Base-by-base conservation (phyloP, 2,329 filamentous ascomycete species). In the Claviceps quebecensis region DNA sequence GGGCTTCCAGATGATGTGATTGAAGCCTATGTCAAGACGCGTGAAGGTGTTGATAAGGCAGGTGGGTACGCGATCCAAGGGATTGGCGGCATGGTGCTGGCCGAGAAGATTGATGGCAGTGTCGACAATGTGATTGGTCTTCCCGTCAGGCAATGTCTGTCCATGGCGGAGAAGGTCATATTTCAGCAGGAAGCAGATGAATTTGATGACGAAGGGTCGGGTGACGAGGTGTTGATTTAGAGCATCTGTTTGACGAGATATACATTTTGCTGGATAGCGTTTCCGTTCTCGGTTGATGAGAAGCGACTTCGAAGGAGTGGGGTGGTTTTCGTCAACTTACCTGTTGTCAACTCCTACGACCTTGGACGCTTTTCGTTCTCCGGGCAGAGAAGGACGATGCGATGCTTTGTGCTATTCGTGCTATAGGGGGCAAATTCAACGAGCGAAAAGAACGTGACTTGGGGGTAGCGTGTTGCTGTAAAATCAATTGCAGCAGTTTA, bases 51-150 rank as follows among this genome's bases (percentile, higher is more conserved):
- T 11, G 93, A 97, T 67, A 98, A 97, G 73, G 93, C 93, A 0
- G 93, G 93, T 2, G 93, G 93, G 0, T 98, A 98, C 67, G 93
- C 88, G 1, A 79, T 98, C 50, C 93, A 98, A 68, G 93, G 91
- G 0, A 73, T 91, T 11, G 93, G 87, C 1, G 84, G 86, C 8
- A 82, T 96, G 64, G 74, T 98, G 54, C 68, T 98, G 52, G 82
- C 98, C 13, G 89, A 96, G 65, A 84, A 77, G 66, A 86, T 98
- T 57, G 87, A 95, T 56, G 93, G 93, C 11, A 82, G 81, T 51
- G 87, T 88, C 61, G 93, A 98, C 72, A 97, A 97, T 66, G 93
- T 97, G 1, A 83, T 98, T 29, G 93, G 93, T 0, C 66, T 98
- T 66, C 93, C 93, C 7, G 74, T 97, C 56, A 78, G 88, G 59